These are phyloP conservation scores for Stevia rebaudiana DNA, from an alignment of 140 eudicot species.

Conservation along the genomic window DNA sequence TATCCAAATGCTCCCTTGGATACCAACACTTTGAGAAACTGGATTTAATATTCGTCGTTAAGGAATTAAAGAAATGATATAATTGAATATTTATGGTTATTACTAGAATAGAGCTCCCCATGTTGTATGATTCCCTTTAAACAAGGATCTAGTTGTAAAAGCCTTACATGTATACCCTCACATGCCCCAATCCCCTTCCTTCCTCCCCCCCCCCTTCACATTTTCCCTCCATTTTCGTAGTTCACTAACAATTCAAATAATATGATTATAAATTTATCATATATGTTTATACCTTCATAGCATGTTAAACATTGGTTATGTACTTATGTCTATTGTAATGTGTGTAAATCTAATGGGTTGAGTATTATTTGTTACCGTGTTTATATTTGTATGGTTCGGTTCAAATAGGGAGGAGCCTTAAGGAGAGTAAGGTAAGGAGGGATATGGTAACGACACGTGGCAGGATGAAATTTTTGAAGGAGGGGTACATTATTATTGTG, in stretches of 20 bases:
- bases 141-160: conserved; percentile 34
- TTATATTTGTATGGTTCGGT: no score
- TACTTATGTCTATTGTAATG: no score
- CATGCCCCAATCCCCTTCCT: neutral
- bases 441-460: no score
- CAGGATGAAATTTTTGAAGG: no score
- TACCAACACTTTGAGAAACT: conserved; percentile 43
- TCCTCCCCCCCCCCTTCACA: neutral
- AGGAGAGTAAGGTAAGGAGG: no score
- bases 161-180: conserved; percentile 29
- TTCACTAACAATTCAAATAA: neutral
- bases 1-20: conserved; percentile 40
- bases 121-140: conserved; percentile 31
- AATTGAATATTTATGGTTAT: conserved; percentile 6
- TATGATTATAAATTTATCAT: neutral
- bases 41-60: neutral
- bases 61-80: neutral
- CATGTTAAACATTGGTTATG: no score
- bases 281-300: no score
- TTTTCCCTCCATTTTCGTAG: conserved; percentile 28
- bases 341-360: neutral
- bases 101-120: conserved; percentile 32
- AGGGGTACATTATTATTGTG: no score
- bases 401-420: no score
- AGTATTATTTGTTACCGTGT: no score